Conservation (phyloP, 306 rosid species). For the Sindora glabra region DNA sequence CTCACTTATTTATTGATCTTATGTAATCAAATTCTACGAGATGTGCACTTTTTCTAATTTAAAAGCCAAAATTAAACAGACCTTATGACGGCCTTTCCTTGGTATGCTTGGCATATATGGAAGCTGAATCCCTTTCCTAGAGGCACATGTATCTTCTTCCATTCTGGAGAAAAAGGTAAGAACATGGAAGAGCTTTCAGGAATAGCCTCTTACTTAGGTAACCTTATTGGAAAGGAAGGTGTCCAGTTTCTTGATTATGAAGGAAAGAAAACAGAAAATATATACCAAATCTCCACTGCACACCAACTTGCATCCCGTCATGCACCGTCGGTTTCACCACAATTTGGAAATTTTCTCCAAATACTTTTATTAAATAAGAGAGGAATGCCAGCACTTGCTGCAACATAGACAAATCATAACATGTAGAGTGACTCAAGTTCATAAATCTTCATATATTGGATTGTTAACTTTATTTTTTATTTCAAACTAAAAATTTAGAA, state of each 20-base stretch:
- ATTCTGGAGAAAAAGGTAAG: conserved; percentile 25
- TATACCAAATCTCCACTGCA: conserved; percentile 66
- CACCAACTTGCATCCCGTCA: conserved; percentile 54
- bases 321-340: conserved; percentile 40
- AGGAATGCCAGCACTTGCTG: conserved; percentile 57
- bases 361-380: conserved; percentile 21
- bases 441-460: no score
- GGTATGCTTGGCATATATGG: conserved; percentile 41
- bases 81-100: conserved; percentile 62
- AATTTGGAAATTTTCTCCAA: conserved; percentile 34
- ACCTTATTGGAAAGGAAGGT: neutral
- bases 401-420: conserved; percentile 17
- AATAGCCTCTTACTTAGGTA: neutral
- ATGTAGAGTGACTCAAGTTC: no score
- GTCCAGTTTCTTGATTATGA: neutral
- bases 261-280: neutral
- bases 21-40: no score
- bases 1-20: no score
- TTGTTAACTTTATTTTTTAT: no score
- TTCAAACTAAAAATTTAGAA: no score
- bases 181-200: neutral
- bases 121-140: conserved; percentile 54
- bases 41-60: neutral
- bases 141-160: conserved; percentile 32
- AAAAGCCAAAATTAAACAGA: conserved; percentile 12